These are phyloP conservation scores for Cystobasidiaceae sp. DNA, from an alignment of 1,284 basidiomycete genomes.

Conservation along the genomic window DNA sequence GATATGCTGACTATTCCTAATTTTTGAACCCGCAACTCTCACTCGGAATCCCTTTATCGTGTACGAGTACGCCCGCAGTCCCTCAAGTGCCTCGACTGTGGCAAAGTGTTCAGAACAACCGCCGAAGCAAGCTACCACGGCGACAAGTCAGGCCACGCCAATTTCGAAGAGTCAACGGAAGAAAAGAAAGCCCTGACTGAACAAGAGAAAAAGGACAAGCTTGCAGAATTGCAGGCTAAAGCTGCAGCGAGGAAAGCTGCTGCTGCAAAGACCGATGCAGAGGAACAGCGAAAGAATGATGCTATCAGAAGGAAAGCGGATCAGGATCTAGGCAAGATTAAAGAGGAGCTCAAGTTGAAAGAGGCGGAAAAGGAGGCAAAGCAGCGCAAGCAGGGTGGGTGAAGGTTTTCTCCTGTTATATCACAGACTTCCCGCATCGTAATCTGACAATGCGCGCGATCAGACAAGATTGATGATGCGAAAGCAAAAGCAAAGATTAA, in stretches of 20 bases:
- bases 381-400: constrained; percentile 65
- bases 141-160: constrained; percentile 56
- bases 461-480: constrained; percentile 80
- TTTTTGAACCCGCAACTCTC: not conserved
- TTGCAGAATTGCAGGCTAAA: constrained; percentile 57
- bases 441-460: constrained; percentile 47
- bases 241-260: constrained; percentile 66
- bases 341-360: constrained; percentile 64
- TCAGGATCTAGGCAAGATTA: constrained; percentile 66
- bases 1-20: not conserved
- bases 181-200: constrained; percentile 93
- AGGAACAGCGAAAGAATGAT: constrained; percentile 72
- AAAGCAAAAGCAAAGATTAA: constrained; percentile 76
- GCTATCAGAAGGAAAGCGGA: constrained; percentile 73
- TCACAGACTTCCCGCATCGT: not conserved
- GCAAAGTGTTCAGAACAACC: constrained; percentile 79
- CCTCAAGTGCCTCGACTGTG: constrained; percentile 72
- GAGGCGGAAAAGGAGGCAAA: constrained; percentile 71
- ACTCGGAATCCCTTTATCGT: not conserved
- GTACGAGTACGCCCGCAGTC: constrained; percentile 52
- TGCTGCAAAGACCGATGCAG: constrained; percentile 64
- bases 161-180: constrained; percentile 88
- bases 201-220: constrained; percentile 78
- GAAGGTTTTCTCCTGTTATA: too few relatives aligned
- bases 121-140: constrained; percentile 90